Conservation (phyloP, 495 filamentous ascomycete genomes). For the Penicillium paxilli region DNA sequence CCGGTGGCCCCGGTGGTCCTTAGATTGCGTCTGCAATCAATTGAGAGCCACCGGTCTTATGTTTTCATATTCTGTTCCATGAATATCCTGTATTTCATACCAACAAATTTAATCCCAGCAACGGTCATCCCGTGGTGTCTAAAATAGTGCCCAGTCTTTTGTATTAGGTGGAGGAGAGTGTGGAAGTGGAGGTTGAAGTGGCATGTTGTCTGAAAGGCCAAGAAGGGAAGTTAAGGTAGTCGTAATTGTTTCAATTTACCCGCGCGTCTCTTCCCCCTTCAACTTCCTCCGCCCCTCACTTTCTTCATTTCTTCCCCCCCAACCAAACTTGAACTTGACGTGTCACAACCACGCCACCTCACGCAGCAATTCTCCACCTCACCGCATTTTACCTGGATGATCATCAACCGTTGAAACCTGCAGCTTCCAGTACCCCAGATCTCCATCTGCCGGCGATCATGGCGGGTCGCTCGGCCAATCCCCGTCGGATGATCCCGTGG, state of each 20-base stretch:
- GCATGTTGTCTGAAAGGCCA: too few species aligned
- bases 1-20: not conserved
- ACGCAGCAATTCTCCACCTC: not conserved
- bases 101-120: not conserved
- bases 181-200: too few species aligned
- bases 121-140: too few species aligned
- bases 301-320: not conserved
- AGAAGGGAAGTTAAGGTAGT: too few species aligned
- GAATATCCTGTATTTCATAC: conserved; percentile 13
- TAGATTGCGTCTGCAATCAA: not conserved
- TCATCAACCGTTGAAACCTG: not conserved
- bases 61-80: conserved; percentile 4
- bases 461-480: conserved; percentile 15
- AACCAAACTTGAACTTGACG: not conserved
- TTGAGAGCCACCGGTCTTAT: not conserved
- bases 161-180: too few species aligned
- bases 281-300: not conserved
- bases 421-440: not conserved
- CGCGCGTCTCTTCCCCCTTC: not conserved
- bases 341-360: not conserved
- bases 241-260: not conserved
- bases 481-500: conserved; percentile 56
- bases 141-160: too few species aligned
- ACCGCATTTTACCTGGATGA: not conserved
- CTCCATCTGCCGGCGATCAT: conserved; percentile 18